These are phyloP conservation scores for Solanum medicagineum DNA, from an alignment of 257 asterid species.

Conservation along the genomic window DNA sequence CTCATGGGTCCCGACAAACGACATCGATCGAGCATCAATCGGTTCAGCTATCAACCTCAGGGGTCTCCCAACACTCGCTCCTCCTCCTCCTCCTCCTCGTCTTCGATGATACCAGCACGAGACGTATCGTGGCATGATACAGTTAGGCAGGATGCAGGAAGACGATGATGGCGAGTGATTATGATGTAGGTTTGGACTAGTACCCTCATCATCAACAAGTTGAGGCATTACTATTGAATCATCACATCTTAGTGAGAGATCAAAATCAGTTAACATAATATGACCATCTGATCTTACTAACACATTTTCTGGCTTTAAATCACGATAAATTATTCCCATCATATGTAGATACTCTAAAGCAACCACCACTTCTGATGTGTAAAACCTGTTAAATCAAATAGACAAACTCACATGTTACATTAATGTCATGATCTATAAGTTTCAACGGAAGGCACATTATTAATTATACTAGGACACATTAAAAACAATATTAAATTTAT, in stretches of 20 bases:
- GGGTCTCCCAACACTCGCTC: background rate
- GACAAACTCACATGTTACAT: background rate
- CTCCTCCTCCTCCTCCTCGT: background rate
- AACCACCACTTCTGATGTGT: slow-evolving; percentile 71
- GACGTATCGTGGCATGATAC: slow-evolving; percentile 18
- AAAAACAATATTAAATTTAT: background rate
- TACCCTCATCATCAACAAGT: slow-evolving; percentile 15
- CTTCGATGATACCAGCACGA: slow-evolving; percentile 12
- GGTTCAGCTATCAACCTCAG: slow-evolving; percentile 50
- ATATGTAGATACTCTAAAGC: slow-evolving; percentile 82
- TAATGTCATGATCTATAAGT: background rate
- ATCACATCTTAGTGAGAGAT: slow-evolving; percentile 50
- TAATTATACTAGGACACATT: background rate
- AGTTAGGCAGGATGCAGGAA: slow-evolving; percentile 35
- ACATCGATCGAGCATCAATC: slow-evolving; percentile 52
- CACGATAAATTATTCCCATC: slow-evolving; percentile 60
- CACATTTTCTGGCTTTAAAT: slow-evolving; percentile 69
- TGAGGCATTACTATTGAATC: slow-evolving; percentile 29
- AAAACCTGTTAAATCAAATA: slow-evolving; percentile 29
- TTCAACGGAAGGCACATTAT: background rate
- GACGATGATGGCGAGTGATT: slow-evolving; percentile 5
- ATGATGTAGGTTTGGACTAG: background rate
- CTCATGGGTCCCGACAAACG: slow-evolving; percentile 73
- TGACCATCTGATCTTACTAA: slow-evolving; percentile 63
- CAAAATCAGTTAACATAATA: slow-evolving; percentile 72